Evolutionary conservation across 192 early-diverging fungal genomes (phyloP).

Genomic region (Backusella tarrabulga): DNA sequence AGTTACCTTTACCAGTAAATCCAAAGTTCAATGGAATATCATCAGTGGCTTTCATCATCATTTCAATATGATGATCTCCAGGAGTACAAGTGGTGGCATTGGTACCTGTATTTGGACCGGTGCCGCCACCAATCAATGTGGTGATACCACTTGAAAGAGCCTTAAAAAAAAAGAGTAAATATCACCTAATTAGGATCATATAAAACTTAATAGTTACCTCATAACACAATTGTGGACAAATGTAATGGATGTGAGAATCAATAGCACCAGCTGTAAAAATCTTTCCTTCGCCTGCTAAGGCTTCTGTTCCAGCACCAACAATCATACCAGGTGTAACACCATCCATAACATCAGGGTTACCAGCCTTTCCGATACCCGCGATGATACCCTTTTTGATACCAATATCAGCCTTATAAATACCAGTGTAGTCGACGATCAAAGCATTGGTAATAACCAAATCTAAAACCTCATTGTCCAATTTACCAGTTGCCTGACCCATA

Average conservation of each 20-base stretch:
- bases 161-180: slow-evolving; percentile 28
- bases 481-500: slow-evolving; percentile 84
- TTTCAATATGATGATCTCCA: slow-evolving; percentile 76
- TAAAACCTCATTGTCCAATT: slow-evolving; percentile 68
- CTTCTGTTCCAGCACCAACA: slow-evolving; percentile 88
- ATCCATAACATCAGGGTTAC: slow-evolving; percentile 97
- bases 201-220: slow-evolving; percentile 52
- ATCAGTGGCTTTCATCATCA: slow-evolving; percentile 91
- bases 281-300: slow-evolving; percentile 85
- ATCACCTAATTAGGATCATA: not conserved
- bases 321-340: slow-evolving; percentile 87
- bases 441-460: slow-evolving; percentile 97
- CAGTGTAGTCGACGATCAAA: slow-evolving; percentile 88
- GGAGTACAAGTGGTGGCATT: slow-evolving; percentile 97
- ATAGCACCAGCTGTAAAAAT: slow-evolving; percentile 94
- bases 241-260: slow-evolving; percentile 95
- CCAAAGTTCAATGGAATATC: slow-evolving; percentile 90
- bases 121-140: slow-evolving; percentile 88
- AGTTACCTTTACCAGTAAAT: slow-evolving; percentile 95
- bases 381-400: slow-evolving; percentile 87
- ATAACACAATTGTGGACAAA: slow-evolving; percentile 86
- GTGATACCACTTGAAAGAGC: slow-evolving; percentile 78
- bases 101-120: slow-evolving; percentile 95
- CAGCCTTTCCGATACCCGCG: slow-evolving; percentile 94
- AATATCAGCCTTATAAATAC: slow-evolving; percentile 98